Evolutionary conservation across 2,329 filamentous ascomycete species (phyloP).

Genomic region (Fusarium odoratissimum): DNA sequence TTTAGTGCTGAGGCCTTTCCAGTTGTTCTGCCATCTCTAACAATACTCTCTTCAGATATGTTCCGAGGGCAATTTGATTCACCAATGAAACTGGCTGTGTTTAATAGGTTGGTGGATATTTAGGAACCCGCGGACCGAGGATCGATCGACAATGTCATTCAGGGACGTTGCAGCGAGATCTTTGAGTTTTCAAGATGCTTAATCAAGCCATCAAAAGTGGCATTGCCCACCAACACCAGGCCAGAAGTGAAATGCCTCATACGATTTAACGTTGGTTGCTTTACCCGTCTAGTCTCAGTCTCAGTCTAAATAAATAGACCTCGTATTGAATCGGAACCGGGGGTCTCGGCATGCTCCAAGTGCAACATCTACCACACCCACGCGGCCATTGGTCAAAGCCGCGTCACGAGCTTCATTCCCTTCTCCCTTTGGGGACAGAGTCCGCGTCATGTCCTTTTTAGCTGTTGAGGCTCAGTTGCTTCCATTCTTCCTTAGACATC

Average conservation of each 20-base stretch:
- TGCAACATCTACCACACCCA: conserved; percentile 31
- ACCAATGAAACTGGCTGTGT: background rate
- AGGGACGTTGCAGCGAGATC: conserved; percentile 14
- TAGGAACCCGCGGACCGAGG: conserved; percentile 8
- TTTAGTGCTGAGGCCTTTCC: background rate
- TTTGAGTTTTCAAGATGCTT: conserved; percentile 13
- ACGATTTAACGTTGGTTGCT: conserved; percentile 7
- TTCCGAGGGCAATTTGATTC: background rate
- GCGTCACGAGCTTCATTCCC: conserved; percentile 37
- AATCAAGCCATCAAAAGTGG: conserved; percentile 6
- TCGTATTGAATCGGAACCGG: conserved; percentile 33
- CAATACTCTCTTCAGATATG: background rate
- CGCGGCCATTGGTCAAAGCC: conserved; percentile 29
- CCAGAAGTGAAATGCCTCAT: conserved; percentile 13
- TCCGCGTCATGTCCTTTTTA: conserved; percentile 33
- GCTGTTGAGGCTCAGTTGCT: conserved; percentile 22
- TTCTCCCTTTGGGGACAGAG: conserved; percentile 24
- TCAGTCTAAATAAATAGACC: background rate
- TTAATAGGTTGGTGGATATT: conserved; percentile 1
- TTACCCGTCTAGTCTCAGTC: conserved; percentile 10
- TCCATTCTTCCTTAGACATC: background rate
- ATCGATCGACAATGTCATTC: conserved; percentile 23
- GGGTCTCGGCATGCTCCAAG: conserved; percentile 34
- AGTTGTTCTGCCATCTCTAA: background rate
- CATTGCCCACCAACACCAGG: background rate